phyloP scores from a whole-genome alignment of 805 yeast genomes.

The Pichia nakasei region DNA sequence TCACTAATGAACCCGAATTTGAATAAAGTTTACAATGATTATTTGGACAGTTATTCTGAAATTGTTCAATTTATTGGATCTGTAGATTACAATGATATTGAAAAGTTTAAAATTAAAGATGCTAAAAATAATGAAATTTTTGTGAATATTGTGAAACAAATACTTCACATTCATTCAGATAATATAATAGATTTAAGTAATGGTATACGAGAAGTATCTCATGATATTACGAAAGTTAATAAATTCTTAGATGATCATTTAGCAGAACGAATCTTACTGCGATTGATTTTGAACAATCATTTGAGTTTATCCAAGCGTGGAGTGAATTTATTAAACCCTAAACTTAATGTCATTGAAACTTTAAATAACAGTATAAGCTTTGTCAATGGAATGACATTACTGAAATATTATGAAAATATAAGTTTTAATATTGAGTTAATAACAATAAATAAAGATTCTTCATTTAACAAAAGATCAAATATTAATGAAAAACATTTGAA shows the following conservation, averaged over 20 bases:
- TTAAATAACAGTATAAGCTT: slow-evolving; percentile 58
- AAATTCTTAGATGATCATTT: slow-evolving; percentile 66
- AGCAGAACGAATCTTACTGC: slow-evolving; percentile 77
- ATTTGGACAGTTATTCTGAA: slow-evolving; percentile 39
- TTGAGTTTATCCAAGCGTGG: slow-evolving; percentile 46
- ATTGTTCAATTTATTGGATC: slow-evolving; percentile 31
- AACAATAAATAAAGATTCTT: slow-evolving; percentile 16
- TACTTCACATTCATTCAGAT: slow-evolving; percentile 73
- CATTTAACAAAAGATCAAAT: slow-evolving; percentile 19
- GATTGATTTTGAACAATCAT: slow-evolving; percentile 81
- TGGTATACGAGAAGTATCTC: slow-evolving; percentile 57
- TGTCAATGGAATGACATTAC: slow-evolving; percentile 73
- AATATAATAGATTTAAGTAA: slow-evolving; percentile 73
- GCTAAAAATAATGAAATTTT: slow-evolving; percentile 47
- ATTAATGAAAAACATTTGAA: slow-evolving; percentile 8
- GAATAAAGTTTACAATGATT: slow-evolving; percentile 64
- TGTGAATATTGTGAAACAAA: slow-evolving; percentile 42
- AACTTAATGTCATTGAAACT: slow-evolving; percentile 54
- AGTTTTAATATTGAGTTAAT: slow-evolving; percentile 43
- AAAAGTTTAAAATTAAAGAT: slow-evolving; percentile 31
- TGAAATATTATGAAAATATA: slow-evolving; percentile 76
- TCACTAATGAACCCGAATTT: slow-evolving; percentile 82
- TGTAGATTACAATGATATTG: slow-evolving; percentile 12
- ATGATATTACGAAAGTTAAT: slow-evolving; percentile 22
- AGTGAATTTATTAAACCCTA: slow-evolving; percentile 61